These are phyloP conservation scores for Hericium alpestre DNA, from an alignment of 768 basidiomycete species.

Conservation along the genomic window DNA sequence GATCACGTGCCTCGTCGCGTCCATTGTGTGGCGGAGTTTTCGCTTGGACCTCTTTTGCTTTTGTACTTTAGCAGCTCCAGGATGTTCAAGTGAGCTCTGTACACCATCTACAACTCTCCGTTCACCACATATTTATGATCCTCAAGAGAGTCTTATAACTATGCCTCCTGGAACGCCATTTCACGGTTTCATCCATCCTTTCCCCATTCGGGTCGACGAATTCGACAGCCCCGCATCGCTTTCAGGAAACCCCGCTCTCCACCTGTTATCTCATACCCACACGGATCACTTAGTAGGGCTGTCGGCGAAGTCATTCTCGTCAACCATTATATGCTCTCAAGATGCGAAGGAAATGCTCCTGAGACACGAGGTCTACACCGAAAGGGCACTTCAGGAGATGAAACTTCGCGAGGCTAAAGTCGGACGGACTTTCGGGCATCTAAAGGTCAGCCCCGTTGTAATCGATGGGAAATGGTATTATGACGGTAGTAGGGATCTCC, in stretches of 20 bases:
- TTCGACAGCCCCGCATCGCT: conserved; percentile 40
- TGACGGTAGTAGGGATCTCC: conserved; percentile 51
- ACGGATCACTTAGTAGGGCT: conserved; percentile 80
- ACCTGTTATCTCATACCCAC: conserved; percentile 86
- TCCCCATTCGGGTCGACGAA: conserved; percentile 76
- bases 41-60: neutral
- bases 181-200: conserved; percentile 67
- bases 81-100: neutral
- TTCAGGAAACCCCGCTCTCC: conserved; percentile 34
- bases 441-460: conserved; percentile 45
- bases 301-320: conserved; percentile 61
- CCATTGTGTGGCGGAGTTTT: too few species aligned
- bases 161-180: conserved; percentile 78
- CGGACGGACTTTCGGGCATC: conserved; percentile 52
- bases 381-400: conserved; percentile 47
- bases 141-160: neutral
- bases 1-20: too few species aligned
- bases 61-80: neutral
- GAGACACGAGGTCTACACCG: conserved; percentile 58
- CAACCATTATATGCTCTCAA: conserved; percentile 62
- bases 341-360: conserved; percentile 85
- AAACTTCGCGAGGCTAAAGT: conserved; percentile 34
- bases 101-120: neutral
- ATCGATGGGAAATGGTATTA: conserved; percentile 36
- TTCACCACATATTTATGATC: too few species aligned